These are phyloP conservation scores for Ascochyta clinopodiicola DNA, from an alignment of 2,329 filamentous ascomycete genomes.

Conservation along the genomic window DNA sequence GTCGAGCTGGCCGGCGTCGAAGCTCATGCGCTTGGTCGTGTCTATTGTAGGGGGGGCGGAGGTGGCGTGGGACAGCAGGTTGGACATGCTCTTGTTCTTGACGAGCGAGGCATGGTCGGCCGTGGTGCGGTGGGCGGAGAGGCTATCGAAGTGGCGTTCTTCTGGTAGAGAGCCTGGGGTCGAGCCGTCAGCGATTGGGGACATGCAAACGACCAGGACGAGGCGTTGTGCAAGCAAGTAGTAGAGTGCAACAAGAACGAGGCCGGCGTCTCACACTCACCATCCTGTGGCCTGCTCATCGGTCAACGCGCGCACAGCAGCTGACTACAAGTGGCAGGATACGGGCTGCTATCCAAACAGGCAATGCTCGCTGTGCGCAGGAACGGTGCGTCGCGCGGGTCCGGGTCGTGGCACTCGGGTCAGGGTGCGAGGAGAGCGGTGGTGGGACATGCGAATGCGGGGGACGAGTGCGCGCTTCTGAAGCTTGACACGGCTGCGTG, in stretches of 20 bases:
- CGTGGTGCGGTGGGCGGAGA: slow-evolving; percentile 26
- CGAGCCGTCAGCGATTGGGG: slow-evolving; percentile 33
- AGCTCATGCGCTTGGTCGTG: slow-evolving; percentile 72
- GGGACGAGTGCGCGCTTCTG: slow-evolving; percentile 6
- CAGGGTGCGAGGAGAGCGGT: slow-evolving; percentile 6
- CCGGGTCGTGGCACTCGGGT: slow-evolving; percentile 6
- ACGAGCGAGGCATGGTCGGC: slow-evolving; percentile 48
- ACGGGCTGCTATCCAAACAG: slow-evolving; percentile 7
- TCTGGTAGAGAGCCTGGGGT: slow-evolving; percentile 45
- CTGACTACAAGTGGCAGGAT: slow-evolving; percentile 2
- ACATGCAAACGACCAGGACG: slow-evolving; percentile 19
- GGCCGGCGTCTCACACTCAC: slow-evolving; percentile 2
- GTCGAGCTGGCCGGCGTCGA: slow-evolving; percentile 75
- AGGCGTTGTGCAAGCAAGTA: neutral
- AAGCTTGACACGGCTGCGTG: slow-evolving; percentile 5
- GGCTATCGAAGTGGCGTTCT: slow-evolving; percentile 36
- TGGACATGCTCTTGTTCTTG: slow-evolving; percentile 59
- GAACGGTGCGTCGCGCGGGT: slow-evolving; percentile 12
- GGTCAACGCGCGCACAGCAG: slow-evolving; percentile 15
- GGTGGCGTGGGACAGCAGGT: slow-evolving; percentile 49
- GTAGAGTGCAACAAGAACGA: neutral
- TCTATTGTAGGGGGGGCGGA: slow-evolving; percentile 55
- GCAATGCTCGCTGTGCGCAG: slow-evolving; percentile 11
- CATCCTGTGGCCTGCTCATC: slow-evolving; percentile 23
- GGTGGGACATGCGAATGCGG: slow-evolving; percentile 21